Evolutionary conservation across 176 grass and related monocot species (phyloP), one percentile per base, ranked within the genome.

Genomic region (Cenchrus purpureus): DNA sequence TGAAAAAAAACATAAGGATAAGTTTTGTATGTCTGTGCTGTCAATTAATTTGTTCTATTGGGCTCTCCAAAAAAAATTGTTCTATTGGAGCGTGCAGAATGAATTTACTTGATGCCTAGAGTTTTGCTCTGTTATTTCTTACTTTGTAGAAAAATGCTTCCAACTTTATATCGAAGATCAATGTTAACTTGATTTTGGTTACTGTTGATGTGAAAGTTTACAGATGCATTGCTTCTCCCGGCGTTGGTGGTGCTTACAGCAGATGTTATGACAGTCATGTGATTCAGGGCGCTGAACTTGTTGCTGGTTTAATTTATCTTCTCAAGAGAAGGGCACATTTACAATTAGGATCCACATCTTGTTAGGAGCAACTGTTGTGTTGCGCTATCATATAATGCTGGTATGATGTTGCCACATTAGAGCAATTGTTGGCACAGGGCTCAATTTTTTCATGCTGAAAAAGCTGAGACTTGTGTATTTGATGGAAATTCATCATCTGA

Each of bases 231-330:
- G 46, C 28, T 67, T 80, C 46, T 53, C 6, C 16, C 52, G 46
- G 61, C 2, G 5, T 16, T 52, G 46, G 46, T 19, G 15, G 25
- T 51, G n/a, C 34, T 59, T 9, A 10, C 59, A 79, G 0, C 42
- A 53, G 61, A 4, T 22, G 6, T 20, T 54, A 55, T 4, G 14
- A 17, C 15, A 17, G 14, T 55, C 14, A 76, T 86, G 64, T 89
- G 58, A 83, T 94, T 55, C 89, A 91, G 62, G 83, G 89, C 7
- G 86, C 84, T 12, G 73, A 84, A 83, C 81, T 86, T 65, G 84
- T 74, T 66, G 78, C 88, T 72, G 88, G 85, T 58, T 80, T 87
- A 80, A 67, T 80, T 57, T 29, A 52, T 94, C 78, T 83, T 71
- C 79, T 89, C 75, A 13, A 75, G 28, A 52, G 32, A 52, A 13